phyloP scores from a whole-genome alignment of 345 rosid species.

The Tarenaya hassleriana region DNA sequence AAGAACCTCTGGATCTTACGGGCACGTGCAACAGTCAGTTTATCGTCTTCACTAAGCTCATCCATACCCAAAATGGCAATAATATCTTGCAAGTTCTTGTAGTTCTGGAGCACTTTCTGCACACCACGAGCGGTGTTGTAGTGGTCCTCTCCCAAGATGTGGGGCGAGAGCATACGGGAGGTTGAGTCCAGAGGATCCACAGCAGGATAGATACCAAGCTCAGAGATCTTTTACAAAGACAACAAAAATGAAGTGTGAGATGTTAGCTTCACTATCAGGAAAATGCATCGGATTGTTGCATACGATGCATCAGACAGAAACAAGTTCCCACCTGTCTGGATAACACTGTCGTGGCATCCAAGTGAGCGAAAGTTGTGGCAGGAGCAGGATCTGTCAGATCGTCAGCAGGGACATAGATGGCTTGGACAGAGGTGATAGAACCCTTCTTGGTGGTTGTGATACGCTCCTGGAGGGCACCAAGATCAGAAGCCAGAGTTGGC shows the following conservation, averaged over 20 bases:
- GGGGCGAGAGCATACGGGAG: slow-evolving; percentile 99
- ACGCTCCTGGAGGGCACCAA: slow-evolving; percentile 98
- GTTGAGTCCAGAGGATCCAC: slow-evolving; percentile 98
- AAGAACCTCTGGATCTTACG: slow-evolving; percentile 94
- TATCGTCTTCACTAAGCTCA: slow-evolving; percentile 99
- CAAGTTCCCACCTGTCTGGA: slow-evolving; percentile 67
- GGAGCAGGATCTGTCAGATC: slow-evolving; percentile 99
- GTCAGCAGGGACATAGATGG: slow-evolving; percentile 98
- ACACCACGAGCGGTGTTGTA: slow-evolving; percentile 98
- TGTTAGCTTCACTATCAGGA: neutral
- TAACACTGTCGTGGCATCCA: slow-evolving; percentile 97
- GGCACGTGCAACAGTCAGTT: slow-evolving; percentile 93
- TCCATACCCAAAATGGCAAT: slow-evolving; percentile 99
- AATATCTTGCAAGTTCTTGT: slow-evolving; percentile 97
- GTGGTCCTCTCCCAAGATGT: slow-evolving; percentile 89
- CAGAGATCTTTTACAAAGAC: slow-evolving; percentile 53
- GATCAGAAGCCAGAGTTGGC: slow-evolving; percentile 97
- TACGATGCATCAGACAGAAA: neutral
- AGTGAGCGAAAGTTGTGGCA: slow-evolving; percentile 97
- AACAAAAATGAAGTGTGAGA: neutral
- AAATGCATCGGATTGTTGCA: neutral
- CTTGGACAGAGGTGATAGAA: slow-evolving; percentile 97
- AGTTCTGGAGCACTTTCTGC: slow-evolving; percentile 95
- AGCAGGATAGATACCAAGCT: slow-evolving; percentile 98
- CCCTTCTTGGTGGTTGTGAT: slow-evolving; percentile 99